These are phyloP conservation scores for Rosa multiflora DNA, from an alignment of 306 rosid genomes.

Conservation along the genomic window DNA sequence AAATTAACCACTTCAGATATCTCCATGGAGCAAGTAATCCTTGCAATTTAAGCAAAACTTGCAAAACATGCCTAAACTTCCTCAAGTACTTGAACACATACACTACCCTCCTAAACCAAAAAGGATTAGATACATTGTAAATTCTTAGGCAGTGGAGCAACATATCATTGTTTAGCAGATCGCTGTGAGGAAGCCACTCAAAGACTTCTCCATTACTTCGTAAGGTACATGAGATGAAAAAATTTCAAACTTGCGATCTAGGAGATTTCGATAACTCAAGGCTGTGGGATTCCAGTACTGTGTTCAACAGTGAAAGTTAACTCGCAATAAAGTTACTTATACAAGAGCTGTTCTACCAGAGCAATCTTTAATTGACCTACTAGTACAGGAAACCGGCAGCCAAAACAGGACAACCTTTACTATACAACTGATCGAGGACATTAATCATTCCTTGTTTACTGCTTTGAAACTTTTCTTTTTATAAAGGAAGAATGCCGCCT, in stretches of 20 bases:
- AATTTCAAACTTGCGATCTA: neutral
- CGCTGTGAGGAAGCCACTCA: too few relatives aligned
- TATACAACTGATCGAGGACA: neutral
- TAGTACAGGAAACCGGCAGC: neutral
- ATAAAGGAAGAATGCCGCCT: too few relatives aligned
- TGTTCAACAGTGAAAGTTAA: neutral
- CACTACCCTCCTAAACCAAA: too few relatives aligned
- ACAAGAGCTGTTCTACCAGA: neutral
- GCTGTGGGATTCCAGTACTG: neutral
- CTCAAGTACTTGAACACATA: too few relatives aligned
- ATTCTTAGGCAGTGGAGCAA: too few relatives aligned
- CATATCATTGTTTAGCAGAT: too few relatives aligned
- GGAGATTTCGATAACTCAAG: neutral
- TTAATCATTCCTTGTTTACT: neutral
- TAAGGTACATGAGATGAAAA: neutral
- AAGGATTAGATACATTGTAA: too few relatives aligned
- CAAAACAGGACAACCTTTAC: neutral
- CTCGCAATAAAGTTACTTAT: neutral
- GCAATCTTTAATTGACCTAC: neutral
- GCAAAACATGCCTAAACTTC: too few relatives aligned
- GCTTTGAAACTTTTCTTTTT: neutral
- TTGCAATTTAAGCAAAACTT: too few relatives aligned
- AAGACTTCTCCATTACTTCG: neutral
- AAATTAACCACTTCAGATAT: too few relatives aligned
- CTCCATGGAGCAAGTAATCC: too few relatives aligned